Conservation (phyloP, 306 rosid genomes). For the Prunus mume region DNA sequence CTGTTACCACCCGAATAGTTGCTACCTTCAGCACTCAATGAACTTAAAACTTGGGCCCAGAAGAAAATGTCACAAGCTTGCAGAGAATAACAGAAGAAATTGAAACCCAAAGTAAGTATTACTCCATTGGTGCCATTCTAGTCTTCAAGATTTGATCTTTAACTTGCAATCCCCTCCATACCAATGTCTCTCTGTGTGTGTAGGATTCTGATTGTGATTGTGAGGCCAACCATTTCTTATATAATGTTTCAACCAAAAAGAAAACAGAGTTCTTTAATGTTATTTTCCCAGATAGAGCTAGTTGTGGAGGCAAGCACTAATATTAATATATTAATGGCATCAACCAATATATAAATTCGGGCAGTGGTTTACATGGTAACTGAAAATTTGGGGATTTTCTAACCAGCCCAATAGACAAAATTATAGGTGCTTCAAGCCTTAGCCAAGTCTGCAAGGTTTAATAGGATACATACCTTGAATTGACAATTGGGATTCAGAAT, state of each 20-base stretch:
- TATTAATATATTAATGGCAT: neutral
- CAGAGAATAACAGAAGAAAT: neutral
- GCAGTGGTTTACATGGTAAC: neutral
- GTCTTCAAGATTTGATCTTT: neutral
- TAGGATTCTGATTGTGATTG: neutral
- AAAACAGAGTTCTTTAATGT: neutral
- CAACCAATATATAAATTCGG: neutral
- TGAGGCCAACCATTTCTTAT: neutral
- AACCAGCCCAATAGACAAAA: neutral
- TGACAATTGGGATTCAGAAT: neutral
- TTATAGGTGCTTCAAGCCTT: neutral
- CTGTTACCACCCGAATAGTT: conserved; percentile 42
- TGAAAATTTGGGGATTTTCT: no score
- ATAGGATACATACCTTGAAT: neutral
- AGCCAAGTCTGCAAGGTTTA: neutral
- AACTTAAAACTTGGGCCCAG: neutral
- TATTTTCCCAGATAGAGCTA: neutral
- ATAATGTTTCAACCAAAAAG: neutral
- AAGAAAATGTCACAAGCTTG: neutral
- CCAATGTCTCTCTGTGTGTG: neutral
- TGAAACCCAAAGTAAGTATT: neutral
- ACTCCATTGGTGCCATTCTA: neutral
- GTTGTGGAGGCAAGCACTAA: neutral
- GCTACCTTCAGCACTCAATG: conserved; percentile 1
- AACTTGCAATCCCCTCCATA: neutral